Evolutionary conservation across 805 yeast species (phyloP).

Genomic region (Lipomyces kockii): DNA sequence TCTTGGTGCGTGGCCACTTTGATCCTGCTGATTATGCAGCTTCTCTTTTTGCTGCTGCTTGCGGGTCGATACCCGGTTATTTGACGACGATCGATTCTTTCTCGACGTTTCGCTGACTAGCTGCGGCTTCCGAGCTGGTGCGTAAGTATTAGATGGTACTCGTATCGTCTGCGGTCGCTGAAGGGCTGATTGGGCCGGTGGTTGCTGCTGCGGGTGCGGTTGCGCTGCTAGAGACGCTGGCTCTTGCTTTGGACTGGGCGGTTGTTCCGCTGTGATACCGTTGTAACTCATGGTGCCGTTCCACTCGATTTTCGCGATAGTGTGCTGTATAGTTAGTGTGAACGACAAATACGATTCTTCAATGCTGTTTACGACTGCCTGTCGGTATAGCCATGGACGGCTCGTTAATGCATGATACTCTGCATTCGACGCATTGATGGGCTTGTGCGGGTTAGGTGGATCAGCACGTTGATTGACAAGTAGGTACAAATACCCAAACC

Average conservation of each 20-base stretch:
- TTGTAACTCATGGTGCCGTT: neutral
- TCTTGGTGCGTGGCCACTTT: slow-evolving; percentile 13
- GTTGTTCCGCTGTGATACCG: neutral
- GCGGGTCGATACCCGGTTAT: slow-evolving; percentile 18
- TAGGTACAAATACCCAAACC: neutral
- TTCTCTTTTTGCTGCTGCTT: slow-evolving; percentile 20
- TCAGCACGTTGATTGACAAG: neutral
- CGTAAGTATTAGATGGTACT: slow-evolving; percentile 40
- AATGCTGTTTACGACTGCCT: neutral
- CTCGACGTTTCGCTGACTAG: slow-evolving; percentile 14
- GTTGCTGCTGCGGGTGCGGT: slow-evolving; percentile 2
- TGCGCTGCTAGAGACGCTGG: neutral
- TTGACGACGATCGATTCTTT: slow-evolving; percentile 31
- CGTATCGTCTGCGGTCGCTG: slow-evolving; percentile 21
- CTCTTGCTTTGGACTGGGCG: neutral
- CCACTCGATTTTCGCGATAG: neutral
- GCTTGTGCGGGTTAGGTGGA: neutral
- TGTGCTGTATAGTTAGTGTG: neutral
- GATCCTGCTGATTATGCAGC: slow-evolving; percentile 8
- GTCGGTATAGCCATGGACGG: neutral
- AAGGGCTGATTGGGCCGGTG: neutral
- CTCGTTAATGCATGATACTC: neutral
- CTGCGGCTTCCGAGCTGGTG: slow-evolving; percentile 38
- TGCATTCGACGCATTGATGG: neutral
- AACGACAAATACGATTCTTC: neutral